Conservation (phyloP, 73 alveolate genomes). For the Paramecium bursaria region DNA sequence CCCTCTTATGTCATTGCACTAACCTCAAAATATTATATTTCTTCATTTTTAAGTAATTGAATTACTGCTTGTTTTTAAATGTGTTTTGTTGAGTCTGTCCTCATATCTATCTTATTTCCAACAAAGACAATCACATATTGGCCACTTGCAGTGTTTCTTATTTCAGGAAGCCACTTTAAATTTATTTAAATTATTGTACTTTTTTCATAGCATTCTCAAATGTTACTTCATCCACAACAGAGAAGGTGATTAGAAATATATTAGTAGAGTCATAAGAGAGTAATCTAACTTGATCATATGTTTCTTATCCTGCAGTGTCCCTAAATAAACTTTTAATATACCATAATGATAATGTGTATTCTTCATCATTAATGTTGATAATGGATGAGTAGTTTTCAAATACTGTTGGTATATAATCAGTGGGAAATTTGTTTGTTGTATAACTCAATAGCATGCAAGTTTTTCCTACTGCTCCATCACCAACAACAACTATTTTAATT, state of each 20-base stretch:
- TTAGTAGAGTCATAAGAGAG: slow-evolving; percentile 77
- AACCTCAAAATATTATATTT: too few species aligned
- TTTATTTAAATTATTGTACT: not conserved
- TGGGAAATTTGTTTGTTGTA: slow-evolving; percentile 10
- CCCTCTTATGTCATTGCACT: too few species aligned
- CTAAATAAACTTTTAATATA: not conserved
- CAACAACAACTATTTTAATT: slow-evolving; percentile 40
- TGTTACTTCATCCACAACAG: slow-evolving; percentile 73
- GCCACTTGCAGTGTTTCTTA: too few species aligned
- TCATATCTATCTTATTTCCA: too few species aligned
- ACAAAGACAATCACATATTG: too few species aligned
- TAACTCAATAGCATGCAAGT: not conserved
- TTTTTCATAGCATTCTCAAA: slow-evolving; percentile 75
- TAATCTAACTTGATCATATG: slow-evolving; percentile 78
- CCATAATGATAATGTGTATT: slow-evolving; percentile 17
- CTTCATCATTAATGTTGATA: slow-evolving; percentile 20
- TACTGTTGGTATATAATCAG: slow-evolving; percentile 39
- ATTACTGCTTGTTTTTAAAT: too few species aligned
- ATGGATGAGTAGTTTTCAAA: not conserved
- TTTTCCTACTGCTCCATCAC: slow-evolving; percentile 32
- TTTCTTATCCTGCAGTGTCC: slow-evolving; percentile 87
- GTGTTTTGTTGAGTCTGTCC: too few species aligned
- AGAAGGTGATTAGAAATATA: slow-evolving; percentile 76
- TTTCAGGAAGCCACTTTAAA: too few species aligned
- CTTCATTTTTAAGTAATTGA: too few species aligned